These are phyloP conservation scores for Fennellomyces sp. DNA, from an alignment of 371 early-diverging fungal genomes.

Conservation along the genomic window DNA sequence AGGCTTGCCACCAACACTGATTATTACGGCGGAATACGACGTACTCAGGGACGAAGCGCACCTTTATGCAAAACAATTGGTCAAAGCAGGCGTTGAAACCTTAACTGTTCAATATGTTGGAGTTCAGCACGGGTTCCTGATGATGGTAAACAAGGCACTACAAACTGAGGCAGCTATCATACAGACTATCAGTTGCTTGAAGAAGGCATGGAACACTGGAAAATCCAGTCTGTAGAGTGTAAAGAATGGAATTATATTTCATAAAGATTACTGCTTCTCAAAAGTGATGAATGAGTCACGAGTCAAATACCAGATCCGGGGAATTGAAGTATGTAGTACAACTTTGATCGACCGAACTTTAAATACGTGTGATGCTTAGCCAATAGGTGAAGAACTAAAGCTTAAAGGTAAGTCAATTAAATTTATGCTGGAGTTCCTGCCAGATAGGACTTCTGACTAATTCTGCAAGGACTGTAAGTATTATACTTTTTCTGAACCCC, in stretches of 20 bases:
- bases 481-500: too few relatives aligned
- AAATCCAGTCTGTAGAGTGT: not conserved
- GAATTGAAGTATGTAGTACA: not conserved
- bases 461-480: too few relatives aligned
- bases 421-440: too few relatives aligned
- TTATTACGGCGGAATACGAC: constrained; percentile 37
- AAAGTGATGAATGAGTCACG: too few relatives aligned
- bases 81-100: constrained; percentile 27
- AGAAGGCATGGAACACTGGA: constrained; percentile 14
- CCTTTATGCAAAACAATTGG: constrained; percentile 20
- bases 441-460: too few relatives aligned
- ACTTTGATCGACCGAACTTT: not conserved
- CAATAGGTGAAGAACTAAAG: too few relatives aligned
- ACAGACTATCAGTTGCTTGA: constrained; percentile 21
- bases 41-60: constrained; percentile 39
- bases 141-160: not conserved
- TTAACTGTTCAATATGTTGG: constrained; percentile 20
- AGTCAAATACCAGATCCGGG: not conserved
- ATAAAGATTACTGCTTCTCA: too few relatives aligned
- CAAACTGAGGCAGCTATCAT: constrained; percentile 21
- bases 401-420: too few relatives aligned
- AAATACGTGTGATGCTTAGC: not conserved
- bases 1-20: constrained; percentile 34
- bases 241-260: too few relatives aligned
- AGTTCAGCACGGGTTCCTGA: constrained; percentile 28